Evolutionary conservation across 352 stramenopile genomes (phyloP), one percentile per base, ranked within the genome.

Genomic region (Globisporangium lucens): DNA sequence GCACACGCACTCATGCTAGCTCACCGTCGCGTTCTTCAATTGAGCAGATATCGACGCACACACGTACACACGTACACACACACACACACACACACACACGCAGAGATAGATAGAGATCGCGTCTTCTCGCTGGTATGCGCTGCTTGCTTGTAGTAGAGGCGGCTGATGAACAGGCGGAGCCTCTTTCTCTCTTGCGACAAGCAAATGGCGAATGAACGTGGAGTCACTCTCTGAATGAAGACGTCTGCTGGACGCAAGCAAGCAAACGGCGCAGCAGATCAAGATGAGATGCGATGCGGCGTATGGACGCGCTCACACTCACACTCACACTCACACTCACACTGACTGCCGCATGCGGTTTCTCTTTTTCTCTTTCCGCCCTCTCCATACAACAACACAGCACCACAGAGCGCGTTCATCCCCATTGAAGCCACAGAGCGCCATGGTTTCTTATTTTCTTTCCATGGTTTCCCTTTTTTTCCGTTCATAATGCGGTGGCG

Each of bases 391-490:
- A 49, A 49, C 43, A 49, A 7, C 15, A 9, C 43, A 51, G 43
- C 43, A 13, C 17, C 30, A 33, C 30, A 33, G 24, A 49, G 41
- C 15, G 17, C 43, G 24, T 27, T 27, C 51, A 57, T 36, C 24
- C 17, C 4, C 17, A 51, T 24, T 51, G 43, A 51, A 51, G 43
- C 6, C 43, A 9, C 1, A 51, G 13, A 10, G 27, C 27, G 7
- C 27, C 49, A 56, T 56, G 27, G 13, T 58, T 36, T 12, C 22
- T 56, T 29, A 13, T 20, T 58, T 61, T 61, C 55, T 46, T 61
- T 61, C 55, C 55, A 61, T 46, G 9, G 55, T 61, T 61, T 61
- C 30, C 15, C 4, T 60, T 61, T 46, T 27, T 24, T 10, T 20
- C 15, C 12, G 17, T 12, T 57, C 43, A 24, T 51, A 20, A 51